phyloP scores from a whole-genome alignment of 345 rosid genomes.

The Euphorbia tirucalli region DNA sequence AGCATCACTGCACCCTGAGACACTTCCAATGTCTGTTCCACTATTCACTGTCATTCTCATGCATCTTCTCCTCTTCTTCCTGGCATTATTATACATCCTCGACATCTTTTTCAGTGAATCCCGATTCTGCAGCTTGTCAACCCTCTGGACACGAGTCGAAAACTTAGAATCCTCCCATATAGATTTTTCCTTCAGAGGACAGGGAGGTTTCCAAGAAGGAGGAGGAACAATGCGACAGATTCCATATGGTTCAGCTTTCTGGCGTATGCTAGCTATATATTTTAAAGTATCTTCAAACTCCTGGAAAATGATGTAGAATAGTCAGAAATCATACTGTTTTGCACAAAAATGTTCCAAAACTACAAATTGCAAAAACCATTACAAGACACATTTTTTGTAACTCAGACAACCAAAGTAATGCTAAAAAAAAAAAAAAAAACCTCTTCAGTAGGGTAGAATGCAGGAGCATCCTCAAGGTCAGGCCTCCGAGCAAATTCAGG shows the following conservation, averaged over 20 bases:
- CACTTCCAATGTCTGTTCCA: conserved; percentile 41
- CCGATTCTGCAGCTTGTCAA: conserved; percentile 96
- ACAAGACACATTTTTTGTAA: not conserved
- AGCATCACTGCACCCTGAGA: conserved; percentile 36
- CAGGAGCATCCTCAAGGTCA: conserved; percentile 77
- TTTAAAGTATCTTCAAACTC: conserved; percentile 92
- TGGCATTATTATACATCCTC: conserved; percentile 43
- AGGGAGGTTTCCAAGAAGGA: conserved; percentile 92
- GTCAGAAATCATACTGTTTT: conserved; percentile 23
- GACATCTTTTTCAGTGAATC: conserved; percentile 67
- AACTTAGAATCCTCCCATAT: conserved; percentile 80
- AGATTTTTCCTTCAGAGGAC: conserved; percentile 69
- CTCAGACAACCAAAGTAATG: conserved; percentile 20
- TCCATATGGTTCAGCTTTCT: conserved; percentile 85
- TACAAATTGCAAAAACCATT: conserved; percentile 8
- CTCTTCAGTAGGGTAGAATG: conserved; percentile 93
- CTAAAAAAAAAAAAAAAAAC: conserved; percentile 41
- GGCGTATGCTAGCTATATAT: conserved; percentile 80
- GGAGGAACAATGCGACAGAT: conserved; percentile 99
- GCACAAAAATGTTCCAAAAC: not conserved
- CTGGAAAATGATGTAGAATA: conserved; percentile 38
- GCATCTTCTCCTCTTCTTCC: conserved; percentile 79
- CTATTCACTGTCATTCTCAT: conserved; percentile 54
- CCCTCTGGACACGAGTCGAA: conserved; percentile 89
- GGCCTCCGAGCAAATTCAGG: conserved; percentile 75